Evolutionary conservation across 164 flowering plant genomes (phyloP).

Genomic region (Buxus sempervirens): DNA sequence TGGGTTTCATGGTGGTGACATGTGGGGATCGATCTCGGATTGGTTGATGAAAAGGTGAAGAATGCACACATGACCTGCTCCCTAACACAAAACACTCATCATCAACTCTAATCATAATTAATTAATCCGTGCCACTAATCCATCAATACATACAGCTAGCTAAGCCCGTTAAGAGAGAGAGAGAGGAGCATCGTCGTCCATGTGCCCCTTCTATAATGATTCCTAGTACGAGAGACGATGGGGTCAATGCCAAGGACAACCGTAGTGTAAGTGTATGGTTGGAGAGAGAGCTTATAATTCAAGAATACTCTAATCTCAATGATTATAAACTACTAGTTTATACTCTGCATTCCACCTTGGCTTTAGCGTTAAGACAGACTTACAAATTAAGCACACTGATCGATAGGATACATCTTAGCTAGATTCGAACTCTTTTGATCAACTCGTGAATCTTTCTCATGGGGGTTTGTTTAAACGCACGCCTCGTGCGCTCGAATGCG

Average conservation of each 20-base stretch:
- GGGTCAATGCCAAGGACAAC: not conserved
- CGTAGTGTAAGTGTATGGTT: not conserved
- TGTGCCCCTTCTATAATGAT: not conserved
- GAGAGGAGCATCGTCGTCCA: no score
- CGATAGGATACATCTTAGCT: not conserved
- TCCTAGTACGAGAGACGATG: not conserved
- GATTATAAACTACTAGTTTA: not conserved
- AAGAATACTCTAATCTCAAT: not conserved
- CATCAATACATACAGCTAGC: no score
- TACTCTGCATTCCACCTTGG: conserved; percentile 19
- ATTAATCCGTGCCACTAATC: no score
- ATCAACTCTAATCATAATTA: no score
- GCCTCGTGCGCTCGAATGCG: conserved; percentile 10
- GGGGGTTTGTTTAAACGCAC: not conserved
- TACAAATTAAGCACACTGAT: no score
- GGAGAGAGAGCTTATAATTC: no score
- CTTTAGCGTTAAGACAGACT: conserved; percentile 27
- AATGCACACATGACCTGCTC: no score
- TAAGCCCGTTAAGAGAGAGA: no score
- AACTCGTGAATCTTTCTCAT: conserved; percentile 10
- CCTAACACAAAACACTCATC: no score
- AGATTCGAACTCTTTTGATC: conserved; percentile 18
- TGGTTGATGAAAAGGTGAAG: no score
- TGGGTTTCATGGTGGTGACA: no score
- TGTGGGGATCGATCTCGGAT: no score